phyloP scores from a whole-genome alignment of 108 stramenopile species.

The Aurantiochytrium sp. region DNA sequence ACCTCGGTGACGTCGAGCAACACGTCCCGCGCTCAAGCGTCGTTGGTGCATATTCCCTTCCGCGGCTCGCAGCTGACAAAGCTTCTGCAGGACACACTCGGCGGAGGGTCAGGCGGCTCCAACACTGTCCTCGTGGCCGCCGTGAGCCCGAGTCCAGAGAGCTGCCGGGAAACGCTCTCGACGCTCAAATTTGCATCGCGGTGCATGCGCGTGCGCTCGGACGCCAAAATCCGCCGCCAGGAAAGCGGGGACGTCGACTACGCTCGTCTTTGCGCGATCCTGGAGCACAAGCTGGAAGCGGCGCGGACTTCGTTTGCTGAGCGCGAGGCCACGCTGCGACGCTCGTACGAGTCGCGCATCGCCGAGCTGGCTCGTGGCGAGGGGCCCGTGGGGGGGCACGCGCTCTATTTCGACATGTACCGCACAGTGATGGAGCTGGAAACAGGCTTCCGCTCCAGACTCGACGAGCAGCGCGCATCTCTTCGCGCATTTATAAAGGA shows the following conservation, averaged over 20 bases:
- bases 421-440: background rate
- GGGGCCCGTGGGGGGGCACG: background rate
- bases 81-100: conserved; percentile 66
- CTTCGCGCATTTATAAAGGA: background rate
- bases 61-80: conserved; percentile 69
- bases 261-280: background rate
- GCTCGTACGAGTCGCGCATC: background rate
- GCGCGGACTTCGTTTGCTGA: background rate
- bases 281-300: background rate
- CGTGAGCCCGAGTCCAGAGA: conserved; percentile 67
- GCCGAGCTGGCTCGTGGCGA: background rate
- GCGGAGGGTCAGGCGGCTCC: conserved; percentile 42
- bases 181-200: conserved; percentile 34
- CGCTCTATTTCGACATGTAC: conserved; percentile 4
- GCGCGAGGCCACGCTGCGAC: background rate
- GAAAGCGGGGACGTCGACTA: background rate
- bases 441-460: background rate
- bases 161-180: conserved; percentile 52
- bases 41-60: conserved; percentile 61
- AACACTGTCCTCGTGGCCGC: conserved; percentile 70
- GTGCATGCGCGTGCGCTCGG: conserved; percentile 4
- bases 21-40: background rate
- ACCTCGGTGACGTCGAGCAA: background rate
- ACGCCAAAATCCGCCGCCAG: background rate
- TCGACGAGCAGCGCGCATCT: background rate